Evolutionary conservation across 1,284 basidiomycete genomes (phyloP), one percentile per base, ranked within the genome.

Genomic region (Cystobasidium slooffiae): DNA sequence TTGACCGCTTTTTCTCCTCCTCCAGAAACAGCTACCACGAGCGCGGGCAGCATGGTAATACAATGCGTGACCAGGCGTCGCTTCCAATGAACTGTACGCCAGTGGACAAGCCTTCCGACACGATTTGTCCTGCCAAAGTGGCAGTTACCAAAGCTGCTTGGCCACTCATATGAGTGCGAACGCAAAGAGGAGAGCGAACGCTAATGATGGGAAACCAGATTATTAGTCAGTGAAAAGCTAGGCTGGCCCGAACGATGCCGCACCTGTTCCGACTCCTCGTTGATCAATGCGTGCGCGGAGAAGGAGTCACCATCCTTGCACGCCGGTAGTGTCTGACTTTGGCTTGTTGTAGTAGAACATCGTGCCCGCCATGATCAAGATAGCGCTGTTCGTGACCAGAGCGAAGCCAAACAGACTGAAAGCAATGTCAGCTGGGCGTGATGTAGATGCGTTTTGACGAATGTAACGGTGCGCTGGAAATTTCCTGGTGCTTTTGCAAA

Each of bases 91-190:
- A 37, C 75, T 12, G 74, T 79, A 6, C 65, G 87, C 95, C 95
- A 98, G 74, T 89, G 88, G 75, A 99, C 86, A 83, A 97, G 0
- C 96, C 96, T 83, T 98, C 96, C 0, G 90, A 91, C 46, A 98
- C 91, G 56, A 94, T 90, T 83, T 98, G 86, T 0, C 95, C 96
- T 0, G 94, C 91, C 12, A 98, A 86, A 0, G 94, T 98, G 7
- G 93, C 94, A 1, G 97, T 92, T 75, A 98, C 88, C 8, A 91
- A 93, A 0, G 96, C 92, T 77, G 92, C 93, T 85, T 98, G 94
- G 3, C 95, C 95, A 0, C 94, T 87, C 49, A 90, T 89, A 97
- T 86, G 6, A 97, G 84, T 0, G 91, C 92, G 51, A 97, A 81
- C 0, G 94, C 94, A 79, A 97, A 97, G 59, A 96, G 83, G 43